Conservation (phyloP, 768 basidiomycete genomes). For the Daedalea quercina region DNA sequence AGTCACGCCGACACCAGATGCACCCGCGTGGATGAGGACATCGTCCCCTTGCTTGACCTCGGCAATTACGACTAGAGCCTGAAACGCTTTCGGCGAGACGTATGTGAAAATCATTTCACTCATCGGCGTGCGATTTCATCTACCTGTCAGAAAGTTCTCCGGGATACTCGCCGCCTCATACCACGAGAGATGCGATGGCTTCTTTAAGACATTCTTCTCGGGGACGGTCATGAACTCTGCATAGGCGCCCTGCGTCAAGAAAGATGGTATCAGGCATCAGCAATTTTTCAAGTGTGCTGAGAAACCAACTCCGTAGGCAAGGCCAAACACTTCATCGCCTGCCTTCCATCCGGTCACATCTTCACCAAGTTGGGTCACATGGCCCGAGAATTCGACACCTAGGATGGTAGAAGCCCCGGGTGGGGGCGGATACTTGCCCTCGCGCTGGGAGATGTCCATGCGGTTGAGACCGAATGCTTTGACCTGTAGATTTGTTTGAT, state of each 20-base stretch:
- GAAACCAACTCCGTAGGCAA: constrained; percentile 66
- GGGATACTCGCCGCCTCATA: constrained; percentile 82
- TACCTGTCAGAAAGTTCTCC: constrained; percentile 85
- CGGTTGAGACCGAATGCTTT: constrained; percentile 86
- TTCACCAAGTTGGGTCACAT: constrained; percentile 32
- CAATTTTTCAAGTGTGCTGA: neutral
- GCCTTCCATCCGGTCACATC: constrained; percentile 29
- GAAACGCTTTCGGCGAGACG: constrained; percentile 38
- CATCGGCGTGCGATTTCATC: constrained; percentile 5
- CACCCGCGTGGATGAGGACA: constrained; percentile 86
- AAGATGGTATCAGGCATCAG: neutral
- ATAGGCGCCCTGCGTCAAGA: constrained; percentile 66
- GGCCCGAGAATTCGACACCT: constrained; percentile 87
- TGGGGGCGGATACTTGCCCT: constrained; percentile 72
- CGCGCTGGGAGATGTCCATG: constrained; percentile 73
- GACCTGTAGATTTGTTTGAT: constrained; percentile 35
- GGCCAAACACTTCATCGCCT: constrained; percentile 86
- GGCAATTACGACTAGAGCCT: constrained; percentile 60
- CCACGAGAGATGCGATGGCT: constrained; percentile 75
- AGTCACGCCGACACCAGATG: constrained; percentile 84
- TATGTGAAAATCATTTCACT: neutral
- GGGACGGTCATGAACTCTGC: constrained; percentile 76
- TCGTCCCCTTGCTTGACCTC: constrained; percentile 63
- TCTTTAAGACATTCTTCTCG: constrained; percentile 61
- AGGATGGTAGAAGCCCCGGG: constrained; percentile 69